Base-by-base conservation (phyloP, 1,284 basidiomycete genomes). In the Ustilago vetiveriae region DNA sequence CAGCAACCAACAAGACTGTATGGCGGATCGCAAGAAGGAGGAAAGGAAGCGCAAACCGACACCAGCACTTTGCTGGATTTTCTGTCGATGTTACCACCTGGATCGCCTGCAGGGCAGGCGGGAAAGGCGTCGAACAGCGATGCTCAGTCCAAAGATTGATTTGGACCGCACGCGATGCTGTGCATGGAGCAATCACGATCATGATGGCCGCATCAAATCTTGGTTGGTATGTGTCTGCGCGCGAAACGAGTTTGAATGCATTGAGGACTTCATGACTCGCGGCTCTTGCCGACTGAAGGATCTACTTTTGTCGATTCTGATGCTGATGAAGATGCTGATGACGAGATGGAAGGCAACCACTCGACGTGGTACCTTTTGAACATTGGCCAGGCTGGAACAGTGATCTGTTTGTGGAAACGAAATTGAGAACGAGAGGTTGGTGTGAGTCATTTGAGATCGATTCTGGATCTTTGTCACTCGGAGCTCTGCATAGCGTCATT, bases 331-430 rank as follows among this genome's bases (percentile, higher is more conserved):
- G 10, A 11, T 14, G 29, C 23, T 5, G 24, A 19, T 1, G 56
- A 17, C 6, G 26, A 27, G 2, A 41, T n/a, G 19, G 45, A 17
- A 17, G 69, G 64, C 4, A 72, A 19, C 69, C 69, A 72, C 29
- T 58, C 47, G n/a, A 63, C 58, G 17, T 58, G 58, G 38, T 64
- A 30, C 24, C 43, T 51, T 45, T 67, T 72, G 56, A 52, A 72
- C n/a, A 67, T 39, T 7, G 55, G 51, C 69, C 69, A 72, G 4
- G 59, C 43, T 10, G 69, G 69, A 1, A 72, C 64, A 7, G 64
- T 59, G 7, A 63, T 22, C 63, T 66, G 19, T 46, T 24, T 11
- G 33, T 11, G 33, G 33, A 7, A n/a, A 30, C 10, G 29, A 30
- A 29, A 30, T 30, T 30, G 29, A 10, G 29, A 30, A 14, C 9